Percentiles rank a stretch among this genome's conserved stretches.
Evolutionary conservation across 331 rosid genomes (phyloP).

Genomic region (Cydonia oblonga): DNA sequence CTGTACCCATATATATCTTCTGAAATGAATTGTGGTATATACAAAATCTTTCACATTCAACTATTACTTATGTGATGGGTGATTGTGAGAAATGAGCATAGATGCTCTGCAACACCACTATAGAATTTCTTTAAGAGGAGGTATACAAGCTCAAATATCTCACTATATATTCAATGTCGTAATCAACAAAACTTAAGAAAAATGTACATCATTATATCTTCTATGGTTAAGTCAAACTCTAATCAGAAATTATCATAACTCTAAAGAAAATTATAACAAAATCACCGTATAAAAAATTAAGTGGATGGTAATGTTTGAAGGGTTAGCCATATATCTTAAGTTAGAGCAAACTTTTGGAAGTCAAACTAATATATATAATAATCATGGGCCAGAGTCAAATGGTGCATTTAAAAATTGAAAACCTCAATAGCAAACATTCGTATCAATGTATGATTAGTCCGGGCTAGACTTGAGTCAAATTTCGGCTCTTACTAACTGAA

Average conservation of each 20-base stretch:
- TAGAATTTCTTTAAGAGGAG: not conserved
- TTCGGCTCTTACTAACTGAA: not conserved
- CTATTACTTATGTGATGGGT: not conserved
- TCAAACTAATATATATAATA: not conserved
- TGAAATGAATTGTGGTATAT: not conserved
- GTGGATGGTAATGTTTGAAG: not conserved
- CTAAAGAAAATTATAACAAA: not conserved
- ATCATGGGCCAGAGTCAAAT: not conserved
- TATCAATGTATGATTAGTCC: not conserved
- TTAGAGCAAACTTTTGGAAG: not conserved
- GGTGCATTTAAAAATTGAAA: not conserved
- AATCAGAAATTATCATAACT: not conserved
- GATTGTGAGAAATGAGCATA: not conserved
- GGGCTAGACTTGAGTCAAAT: not conserved
- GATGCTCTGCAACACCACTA: not conserved
- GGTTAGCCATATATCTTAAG: not conserved
- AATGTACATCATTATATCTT: not conserved
- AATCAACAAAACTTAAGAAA: not conserved
- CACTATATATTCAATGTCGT: not conserved
- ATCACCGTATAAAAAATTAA: not conserved
- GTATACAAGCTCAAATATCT: not conserved
- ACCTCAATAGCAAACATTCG: not conserved
- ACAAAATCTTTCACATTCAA: not conserved
- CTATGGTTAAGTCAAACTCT: not conserved
- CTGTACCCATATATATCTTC: not conserved